These are phyloP conservation scores for Plasmodium relictum DNA, from an alignment of 169 alveolate species.

Conservation along the genomic window DNA sequence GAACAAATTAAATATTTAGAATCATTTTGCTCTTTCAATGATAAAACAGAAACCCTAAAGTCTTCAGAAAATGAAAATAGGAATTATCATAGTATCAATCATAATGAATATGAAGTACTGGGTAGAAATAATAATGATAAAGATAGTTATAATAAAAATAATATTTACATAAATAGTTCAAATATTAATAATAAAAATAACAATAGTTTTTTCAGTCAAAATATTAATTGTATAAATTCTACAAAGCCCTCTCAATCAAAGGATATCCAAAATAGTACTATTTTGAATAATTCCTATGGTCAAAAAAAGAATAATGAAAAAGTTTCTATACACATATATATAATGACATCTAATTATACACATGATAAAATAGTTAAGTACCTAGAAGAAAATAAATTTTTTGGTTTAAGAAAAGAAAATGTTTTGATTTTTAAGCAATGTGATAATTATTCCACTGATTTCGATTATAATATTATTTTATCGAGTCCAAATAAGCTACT, in stretches of 20 bases:
- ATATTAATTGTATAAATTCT: background rate
- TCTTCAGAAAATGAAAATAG: no score
- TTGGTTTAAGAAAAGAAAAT: conserved; percentile 77
- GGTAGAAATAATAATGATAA: background rate
- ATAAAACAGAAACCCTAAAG: background rate
- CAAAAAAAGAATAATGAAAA: background rate
- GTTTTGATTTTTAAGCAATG: conserved; percentile 78
- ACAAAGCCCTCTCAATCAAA: background rate
- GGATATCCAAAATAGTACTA: background rate
- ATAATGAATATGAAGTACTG: background rate
- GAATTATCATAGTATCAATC: background rate
- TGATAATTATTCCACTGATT: conserved; percentile 59
- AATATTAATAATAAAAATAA: background rate
- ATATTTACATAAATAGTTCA: background rate
- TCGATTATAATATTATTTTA: conserved; percentile 36
- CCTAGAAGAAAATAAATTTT: conserved; percentile 72
- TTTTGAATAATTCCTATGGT: background rate
- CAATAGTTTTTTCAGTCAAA: background rate
- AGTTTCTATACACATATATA: conserved; percentile 71
- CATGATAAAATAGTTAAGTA: conserved; percentile 76
- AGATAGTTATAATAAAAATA: background rate
- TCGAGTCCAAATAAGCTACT: conserved; percentile 14
- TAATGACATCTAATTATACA: conserved; percentile 82
- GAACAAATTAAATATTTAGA: conserved; percentile 78
- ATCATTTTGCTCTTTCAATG: conserved; percentile 19